Percentiles rank a stretch among this genome's conserved stretches.
Evolutionary conservation across 345 rosid species (phyloP).

Genomic region (Sonneratia caseolaris): DNA sequence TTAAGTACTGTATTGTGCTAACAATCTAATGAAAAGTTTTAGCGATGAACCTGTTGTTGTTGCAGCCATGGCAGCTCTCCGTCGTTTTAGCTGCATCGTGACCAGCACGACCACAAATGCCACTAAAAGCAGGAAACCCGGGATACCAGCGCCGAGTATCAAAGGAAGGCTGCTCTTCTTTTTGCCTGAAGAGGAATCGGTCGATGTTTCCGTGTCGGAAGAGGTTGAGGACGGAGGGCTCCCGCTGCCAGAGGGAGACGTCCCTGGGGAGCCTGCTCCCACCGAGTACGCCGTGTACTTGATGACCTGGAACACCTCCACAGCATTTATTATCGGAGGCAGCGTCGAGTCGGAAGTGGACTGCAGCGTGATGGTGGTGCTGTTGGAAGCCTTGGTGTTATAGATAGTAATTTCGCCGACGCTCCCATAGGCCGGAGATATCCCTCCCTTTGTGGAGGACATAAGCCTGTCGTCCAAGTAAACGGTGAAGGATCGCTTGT

Average conservation of each 20-base stretch:
- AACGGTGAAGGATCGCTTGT: conserved; percentile 27
- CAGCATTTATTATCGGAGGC: conserved; percentile 43
- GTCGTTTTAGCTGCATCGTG: conserved; percentile 23
- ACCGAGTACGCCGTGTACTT: conserved; percentile 25
- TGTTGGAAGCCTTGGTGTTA: conserved; percentile 20
- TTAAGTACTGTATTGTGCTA: too few species aligned
- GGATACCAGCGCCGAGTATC: conserved; percentile 31
- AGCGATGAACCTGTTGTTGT: neutral
- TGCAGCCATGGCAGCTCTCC: conserved; percentile 20
- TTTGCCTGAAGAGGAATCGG: conserved; percentile 5
- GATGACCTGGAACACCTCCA: conserved; percentile 24
- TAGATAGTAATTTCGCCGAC: conserved; percentile 9
- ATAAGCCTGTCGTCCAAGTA: conserved; percentile 7
- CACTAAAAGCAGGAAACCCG: conserved; percentile 25
- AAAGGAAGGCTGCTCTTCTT: conserved; percentile 23
- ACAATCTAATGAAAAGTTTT: neutral
- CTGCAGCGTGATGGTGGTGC: conserved; percentile 19
- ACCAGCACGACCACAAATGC: conserved; percentile 15
- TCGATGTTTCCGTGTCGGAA: neutral
- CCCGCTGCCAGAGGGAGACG: neutral
- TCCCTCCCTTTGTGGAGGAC: neutral
- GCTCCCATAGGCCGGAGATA: conserved; percentile 24
- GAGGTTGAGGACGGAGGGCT: neutral
- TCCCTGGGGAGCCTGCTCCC: neutral
- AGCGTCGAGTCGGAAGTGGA: conserved; percentile 29